These are phyloP conservation scores for Kuraishia piskuri DNA, from an alignment of 805 yeast species.

Conservation along the genomic window DNA sequence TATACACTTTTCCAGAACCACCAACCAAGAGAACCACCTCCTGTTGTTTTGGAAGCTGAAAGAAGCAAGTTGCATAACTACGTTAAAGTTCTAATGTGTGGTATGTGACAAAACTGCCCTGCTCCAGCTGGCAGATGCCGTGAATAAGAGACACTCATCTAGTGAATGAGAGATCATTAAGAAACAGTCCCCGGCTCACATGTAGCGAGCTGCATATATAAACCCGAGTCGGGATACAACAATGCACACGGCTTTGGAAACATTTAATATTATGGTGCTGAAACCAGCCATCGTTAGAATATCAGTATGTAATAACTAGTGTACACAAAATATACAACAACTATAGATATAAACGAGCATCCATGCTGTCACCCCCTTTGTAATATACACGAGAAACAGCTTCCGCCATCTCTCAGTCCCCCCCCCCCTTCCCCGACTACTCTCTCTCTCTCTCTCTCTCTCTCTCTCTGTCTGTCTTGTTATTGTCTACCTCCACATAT, in stretches of 20 bases:
- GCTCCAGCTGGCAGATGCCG: too few relatives aligned
- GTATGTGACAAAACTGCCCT: too few relatives aligned
- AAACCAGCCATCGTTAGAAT: too few relatives aligned
- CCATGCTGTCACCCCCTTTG: neutral
- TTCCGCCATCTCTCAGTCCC: neutral
- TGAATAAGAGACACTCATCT: too few relatives aligned
- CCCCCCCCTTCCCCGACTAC: too few relatives aligned
- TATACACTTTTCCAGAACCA: neutral
- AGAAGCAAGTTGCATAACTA: neutral
- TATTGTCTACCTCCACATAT: conserved; percentile 4
- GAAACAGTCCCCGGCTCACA: too few relatives aligned
- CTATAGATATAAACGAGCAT: neutral
- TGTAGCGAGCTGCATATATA: too few relatives aligned
- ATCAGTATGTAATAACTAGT: neutral
- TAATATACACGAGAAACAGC: neutral
- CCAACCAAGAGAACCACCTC: neutral
- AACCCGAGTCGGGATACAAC: too few relatives aligned
- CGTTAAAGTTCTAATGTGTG: too few relatives aligned
- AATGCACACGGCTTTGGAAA: too few relatives aligned
- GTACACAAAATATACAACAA: neutral
- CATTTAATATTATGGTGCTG: too few relatives aligned
- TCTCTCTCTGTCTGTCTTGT: neutral
- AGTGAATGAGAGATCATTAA: too few relatives aligned
- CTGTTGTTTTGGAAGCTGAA: neutral
- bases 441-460: neutral